Conservation (phyloP, 1,284 basidiomycete species). For the Cystobasidiaceae sp. region DNA sequence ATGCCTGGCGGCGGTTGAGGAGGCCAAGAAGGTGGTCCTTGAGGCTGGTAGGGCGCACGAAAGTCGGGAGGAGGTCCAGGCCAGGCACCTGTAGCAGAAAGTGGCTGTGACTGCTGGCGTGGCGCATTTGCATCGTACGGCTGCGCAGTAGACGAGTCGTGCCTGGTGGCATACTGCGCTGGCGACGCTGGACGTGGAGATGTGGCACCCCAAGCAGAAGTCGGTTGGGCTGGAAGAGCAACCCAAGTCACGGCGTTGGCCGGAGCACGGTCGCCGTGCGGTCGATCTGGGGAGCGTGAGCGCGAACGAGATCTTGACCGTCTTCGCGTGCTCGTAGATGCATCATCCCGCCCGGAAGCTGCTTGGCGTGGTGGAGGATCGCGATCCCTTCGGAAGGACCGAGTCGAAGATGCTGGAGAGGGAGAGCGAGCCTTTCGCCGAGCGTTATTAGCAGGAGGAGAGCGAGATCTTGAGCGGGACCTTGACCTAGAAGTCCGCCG, state of each 20-base stretch:
- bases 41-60: neutral
- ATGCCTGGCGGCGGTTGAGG: neutral
- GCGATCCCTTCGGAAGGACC: neutral
- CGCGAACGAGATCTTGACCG: neutral
- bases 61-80: neutral
- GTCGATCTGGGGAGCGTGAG: too few relatives aligned
- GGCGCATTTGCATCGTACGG: neutral
- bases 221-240: too few relatives aligned
- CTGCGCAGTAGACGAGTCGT: too few relatives aligned
- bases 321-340: too few relatives aligned
- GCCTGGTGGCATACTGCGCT: too few relatives aligned
- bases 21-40: neutral
- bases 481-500: neutral
- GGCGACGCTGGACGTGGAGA: too few relatives aligned
- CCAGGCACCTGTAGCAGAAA: neutral
- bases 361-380: neutral
- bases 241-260: too few relatives aligned
- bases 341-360: too few relatives aligned
- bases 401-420: slow-evolving; percentile 1
- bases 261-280: too few relatives aligned
- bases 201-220: too few relatives aligned
- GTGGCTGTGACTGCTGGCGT: neutral
- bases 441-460: neutral
- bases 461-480: slow-evolving; percentile 5
- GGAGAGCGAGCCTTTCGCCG: neutral